Evolutionary conservation across 352 stramenopile genomes (phyloP), one percentile per base, ranked within the genome.

Genomic region (Phytopythium ostracodes): DNA sequence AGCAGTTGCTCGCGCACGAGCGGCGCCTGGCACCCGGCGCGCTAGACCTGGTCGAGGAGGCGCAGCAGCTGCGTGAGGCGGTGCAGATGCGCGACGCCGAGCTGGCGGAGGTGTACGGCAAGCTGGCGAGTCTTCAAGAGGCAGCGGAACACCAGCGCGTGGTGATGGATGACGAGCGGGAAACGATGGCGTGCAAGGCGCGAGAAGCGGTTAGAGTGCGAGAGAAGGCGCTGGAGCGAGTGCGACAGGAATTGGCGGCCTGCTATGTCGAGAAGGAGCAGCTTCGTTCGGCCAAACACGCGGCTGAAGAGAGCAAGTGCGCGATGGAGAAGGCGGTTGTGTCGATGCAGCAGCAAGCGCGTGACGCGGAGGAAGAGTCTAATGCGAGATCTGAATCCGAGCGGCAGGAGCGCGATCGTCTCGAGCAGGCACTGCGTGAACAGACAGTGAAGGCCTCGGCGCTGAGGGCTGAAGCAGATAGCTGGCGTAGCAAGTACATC

Each of bases 1-100:
- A 69, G 33, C 59, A 69, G 52, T 24, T 69, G 25, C 56, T 69
- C 31, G 31, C 31, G 51, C 24, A 57, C 51, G 31, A 43, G n/a
- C 51, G 51, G 51, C 27, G 51, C 1, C 15, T 57, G 9, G 51
- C 20, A 3, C 51, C 51, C 20, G 51, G 51, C 27, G 51, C 27
- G 27, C 31, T 25, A 9, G 33, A 46, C 11, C 33, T 57, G 31
- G 36, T 24, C 11, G 51, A 57, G 31, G 51, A 42, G 31, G 18
- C 43, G 51, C 51, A 44, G 51, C 31, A 31, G 36, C 17, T 43
- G 27, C 51, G 51, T 20, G 51, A 57, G 51, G 51, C 46, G 11
- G 46, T 52, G 22, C 22, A 52, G 24, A 52, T 52, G 46, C 46
- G 46, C 24, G 46, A 52, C 46, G 46, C 46, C 24, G 46, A 52